phyloP scores from a whole-genome alignment of 257 asterid genomes.

The Gardenia jasminoides region DNA sequence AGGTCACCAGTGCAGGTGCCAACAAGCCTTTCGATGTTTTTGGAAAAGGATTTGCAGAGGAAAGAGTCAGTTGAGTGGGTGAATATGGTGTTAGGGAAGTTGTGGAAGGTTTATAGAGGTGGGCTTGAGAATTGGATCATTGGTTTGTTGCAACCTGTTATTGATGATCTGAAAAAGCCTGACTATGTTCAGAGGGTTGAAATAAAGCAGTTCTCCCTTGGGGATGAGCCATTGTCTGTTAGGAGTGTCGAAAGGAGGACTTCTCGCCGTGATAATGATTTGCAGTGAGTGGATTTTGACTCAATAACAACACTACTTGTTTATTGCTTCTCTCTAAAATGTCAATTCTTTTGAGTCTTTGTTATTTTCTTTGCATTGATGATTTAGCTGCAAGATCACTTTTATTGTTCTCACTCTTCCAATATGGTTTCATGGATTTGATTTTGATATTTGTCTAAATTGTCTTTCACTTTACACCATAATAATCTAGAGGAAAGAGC shows the following conservation, averaged over 20 bases:
- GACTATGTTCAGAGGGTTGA: slow-evolving; percentile 83
- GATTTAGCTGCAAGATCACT: slow-evolving; percentile 7
- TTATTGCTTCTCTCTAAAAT: not conserved
- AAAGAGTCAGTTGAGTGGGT: slow-evolving; percentile 94
- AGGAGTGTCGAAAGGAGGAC: slow-evolving; percentile 82
- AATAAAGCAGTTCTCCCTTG: slow-evolving; percentile 78
- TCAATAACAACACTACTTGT: slow-evolving; percentile 3
- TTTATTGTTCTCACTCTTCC: not conserved
- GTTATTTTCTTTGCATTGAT: not conserved
- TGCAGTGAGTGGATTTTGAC: slow-evolving; percentile 66
- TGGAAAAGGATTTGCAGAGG: slow-evolving; percentile 84
- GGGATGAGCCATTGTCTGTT: slow-evolving; percentile 83
- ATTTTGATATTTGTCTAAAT: not conserved
- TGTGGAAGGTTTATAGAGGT: slow-evolving; percentile 78
- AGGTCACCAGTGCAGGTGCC: slow-evolving; percentile 46
- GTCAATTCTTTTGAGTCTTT: not conserved
- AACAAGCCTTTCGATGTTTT: slow-evolving; percentile 48
- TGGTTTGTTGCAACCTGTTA: slow-evolving; percentile 83
- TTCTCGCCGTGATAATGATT: slow-evolving; percentile 75
- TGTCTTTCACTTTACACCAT: not conserved
- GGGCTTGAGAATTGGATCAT: slow-evolving; percentile 82
- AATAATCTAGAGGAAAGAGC: not conserved
- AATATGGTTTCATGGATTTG: not conserved
- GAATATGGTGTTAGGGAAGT: slow-evolving; percentile 83
- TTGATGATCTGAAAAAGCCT: slow-evolving; percentile 77